phyloP scores from a whole-genome alignment of 371 early-diverging fungal species.

The Circinella minor region DNA sequence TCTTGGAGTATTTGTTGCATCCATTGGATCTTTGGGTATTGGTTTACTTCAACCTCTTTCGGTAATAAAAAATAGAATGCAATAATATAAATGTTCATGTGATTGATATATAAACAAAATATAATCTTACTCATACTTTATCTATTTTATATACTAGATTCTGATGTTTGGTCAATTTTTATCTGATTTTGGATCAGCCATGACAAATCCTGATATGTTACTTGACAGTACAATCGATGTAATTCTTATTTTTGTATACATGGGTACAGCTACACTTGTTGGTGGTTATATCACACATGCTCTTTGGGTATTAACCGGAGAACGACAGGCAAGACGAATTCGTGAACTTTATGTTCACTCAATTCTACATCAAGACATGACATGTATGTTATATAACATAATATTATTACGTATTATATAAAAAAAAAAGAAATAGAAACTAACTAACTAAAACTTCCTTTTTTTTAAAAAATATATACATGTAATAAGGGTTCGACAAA shows the following conservation, averaged over 20 bases:
- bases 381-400: conserved; percentile 28
- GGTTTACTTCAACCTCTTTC: conserved; percentile 44
- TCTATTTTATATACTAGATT: neutral
- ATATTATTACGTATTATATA: too few species aligned
- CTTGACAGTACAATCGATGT: conserved; percentile 21
- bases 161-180: conserved; percentile 34
- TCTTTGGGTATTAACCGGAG: conserved; percentile 24
- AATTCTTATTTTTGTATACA: conserved; percentile 22
- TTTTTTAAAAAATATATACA: too few species aligned
- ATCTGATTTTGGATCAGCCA: conserved; percentile 23
- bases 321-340: conserved; percentile 42
- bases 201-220: conserved; percentile 31
- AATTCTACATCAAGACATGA: conserved; percentile 80
- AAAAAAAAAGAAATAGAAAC: too few species aligned
- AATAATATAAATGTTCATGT: neutral
- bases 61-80: conserved; percentile 18
- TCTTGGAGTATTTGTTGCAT: conserved; percentile 26
- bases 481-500: conserved; percentile 50
- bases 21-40: conserved; percentile 26
- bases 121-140: neutral
- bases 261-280: conserved; percentile 22
- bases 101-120: too few species aligned
- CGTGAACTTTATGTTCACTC: conserved; percentile 67
- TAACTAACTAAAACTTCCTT: too few species aligned
- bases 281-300: conserved; percentile 20